phyloP scores from a whole-genome alignment of 345 rosid genomes.

The Isatis tinctoria region DNA sequence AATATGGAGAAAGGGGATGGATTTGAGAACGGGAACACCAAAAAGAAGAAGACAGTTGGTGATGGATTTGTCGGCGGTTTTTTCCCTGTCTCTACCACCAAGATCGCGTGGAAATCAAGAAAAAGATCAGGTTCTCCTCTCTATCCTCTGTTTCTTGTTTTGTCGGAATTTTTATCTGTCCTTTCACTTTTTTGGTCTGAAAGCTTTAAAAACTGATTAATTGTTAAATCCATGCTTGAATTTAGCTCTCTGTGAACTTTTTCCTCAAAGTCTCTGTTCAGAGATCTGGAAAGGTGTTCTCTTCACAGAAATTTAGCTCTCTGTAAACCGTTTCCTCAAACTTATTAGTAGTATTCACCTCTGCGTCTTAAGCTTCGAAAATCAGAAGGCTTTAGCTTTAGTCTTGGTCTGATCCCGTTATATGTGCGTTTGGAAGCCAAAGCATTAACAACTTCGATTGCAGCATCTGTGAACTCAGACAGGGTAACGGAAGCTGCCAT shows the following conservation, averaged over 20 bases:
- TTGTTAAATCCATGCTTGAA: not conserved
- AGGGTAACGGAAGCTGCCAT: constrained; percentile 36
- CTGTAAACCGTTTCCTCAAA: not conserved
- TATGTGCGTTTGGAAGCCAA: not conserved
- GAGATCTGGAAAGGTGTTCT: too few species aligned
- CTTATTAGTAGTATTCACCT: not conserved
- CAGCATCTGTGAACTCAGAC: constrained; percentile 24
- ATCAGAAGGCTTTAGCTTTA: not conserved
- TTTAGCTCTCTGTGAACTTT: not conserved
- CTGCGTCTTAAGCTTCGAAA: not conserved
- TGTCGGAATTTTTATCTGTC: not conserved
- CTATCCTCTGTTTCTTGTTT: not conserved
- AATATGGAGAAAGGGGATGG: constrained; percentile 27
- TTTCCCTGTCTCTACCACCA: constrained; percentile 62
- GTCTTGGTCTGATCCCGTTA: not conserved
- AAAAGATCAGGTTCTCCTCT: constrained; percentile 57
- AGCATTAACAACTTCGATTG: not conserved
- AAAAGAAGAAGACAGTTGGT: constrained; percentile 33
- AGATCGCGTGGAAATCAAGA: constrained; percentile 75
- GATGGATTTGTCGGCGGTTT: constrained; percentile 57
- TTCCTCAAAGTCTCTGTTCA: not conserved
- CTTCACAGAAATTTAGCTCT: not conserved
- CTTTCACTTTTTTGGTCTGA: not conserved
- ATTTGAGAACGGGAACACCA: constrained; percentile 19
- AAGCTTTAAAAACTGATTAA: not conserved